These are phyloP conservation scores for Sisymbrium altissimum DNA, from an alignment of 345 rosid genomes.

Conservation along the genomic window DNA sequence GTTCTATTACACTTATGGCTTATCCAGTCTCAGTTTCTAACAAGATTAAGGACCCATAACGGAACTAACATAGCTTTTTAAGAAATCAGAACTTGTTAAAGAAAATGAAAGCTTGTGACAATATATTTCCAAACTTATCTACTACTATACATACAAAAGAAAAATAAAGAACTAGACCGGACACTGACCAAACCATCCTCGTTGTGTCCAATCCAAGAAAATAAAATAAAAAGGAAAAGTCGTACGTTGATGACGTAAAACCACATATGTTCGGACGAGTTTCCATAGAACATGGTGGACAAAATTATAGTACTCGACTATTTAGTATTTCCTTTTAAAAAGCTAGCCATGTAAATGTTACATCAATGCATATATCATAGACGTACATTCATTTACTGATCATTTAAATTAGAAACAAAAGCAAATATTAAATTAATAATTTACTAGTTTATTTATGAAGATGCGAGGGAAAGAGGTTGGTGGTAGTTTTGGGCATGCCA, in stretches of 20 bases:
- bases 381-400: neutral
- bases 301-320: neutral
- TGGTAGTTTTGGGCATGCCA: conserved; percentile 27
- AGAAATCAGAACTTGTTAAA: neutral
- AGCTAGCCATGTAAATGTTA: neutral
- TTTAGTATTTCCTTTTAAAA: conserved; percentile 1
- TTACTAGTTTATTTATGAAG: neutral
- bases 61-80: neutral
- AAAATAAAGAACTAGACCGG: neutral
- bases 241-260: conserved; percentile 14
- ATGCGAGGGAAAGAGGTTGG: neutral
- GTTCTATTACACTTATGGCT: neutral
- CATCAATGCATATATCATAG: neutral
- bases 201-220: conserved; percentile 34
- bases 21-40: neutral
- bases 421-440: neutral
- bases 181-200: conserved; percentile 24
- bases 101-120: neutral
- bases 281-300: conserved; percentile 18
- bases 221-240: neutral
- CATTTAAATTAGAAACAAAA: neutral
- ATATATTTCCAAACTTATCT: neutral
- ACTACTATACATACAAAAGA: neutral
- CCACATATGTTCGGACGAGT: conserved; percentile 24
- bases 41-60: neutral